Percentiles rank a stretch among this genome's conserved stretches.
Conservation (phyloP, 768 basidiomycete species). For the Cystobasidium tubakii region DNA sequence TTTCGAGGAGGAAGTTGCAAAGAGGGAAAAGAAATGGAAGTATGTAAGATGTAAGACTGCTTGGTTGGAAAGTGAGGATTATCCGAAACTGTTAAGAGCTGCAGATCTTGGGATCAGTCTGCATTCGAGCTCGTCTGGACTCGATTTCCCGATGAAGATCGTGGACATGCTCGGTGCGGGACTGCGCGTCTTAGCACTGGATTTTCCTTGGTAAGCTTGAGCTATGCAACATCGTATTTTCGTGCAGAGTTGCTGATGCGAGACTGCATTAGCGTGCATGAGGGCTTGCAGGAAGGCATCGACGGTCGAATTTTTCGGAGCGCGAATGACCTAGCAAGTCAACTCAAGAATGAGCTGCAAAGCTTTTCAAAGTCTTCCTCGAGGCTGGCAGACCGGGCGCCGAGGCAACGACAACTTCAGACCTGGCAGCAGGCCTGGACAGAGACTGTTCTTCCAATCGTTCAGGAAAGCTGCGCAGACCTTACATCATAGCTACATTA, state of each 20-base stretch:
- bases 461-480: constrained; percentile 38
- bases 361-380: background rate
- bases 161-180: constrained; percentile 99
- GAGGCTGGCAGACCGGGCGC: constrained; percentile 48
- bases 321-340: constrained; percentile 63
- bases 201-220: constrained; percentile 69
- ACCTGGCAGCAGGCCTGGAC: constrained; percentile 86
- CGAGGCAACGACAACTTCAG: constrained; percentile 54
- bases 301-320: constrained; percentile 76
- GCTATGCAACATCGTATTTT: background rate
- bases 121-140: constrained; percentile 79
- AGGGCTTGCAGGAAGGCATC: constrained; percentile 74
- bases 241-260: background rate
- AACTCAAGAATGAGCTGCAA: constrained; percentile 58
- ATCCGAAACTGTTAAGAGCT: constrained; percentile 81
- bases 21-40: constrained; percentile 62
- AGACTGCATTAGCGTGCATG: constrained; percentile 59
- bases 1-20: constrained; percentile 67
- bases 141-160: constrained; percentile 97
- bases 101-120: constrained; percentile 87
- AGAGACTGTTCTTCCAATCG: constrained; percentile 59
- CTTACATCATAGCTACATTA: constrained; percentile 1
- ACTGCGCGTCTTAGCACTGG: constrained; percentile 82
- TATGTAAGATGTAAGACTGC: constrained; percentile 72
- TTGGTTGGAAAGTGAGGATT: constrained; percentile 86